These are phyloP conservation scores for Mercurialis annua DNA, from an alignment of 345 rosid genomes.

Conservation along the genomic window DNA sequence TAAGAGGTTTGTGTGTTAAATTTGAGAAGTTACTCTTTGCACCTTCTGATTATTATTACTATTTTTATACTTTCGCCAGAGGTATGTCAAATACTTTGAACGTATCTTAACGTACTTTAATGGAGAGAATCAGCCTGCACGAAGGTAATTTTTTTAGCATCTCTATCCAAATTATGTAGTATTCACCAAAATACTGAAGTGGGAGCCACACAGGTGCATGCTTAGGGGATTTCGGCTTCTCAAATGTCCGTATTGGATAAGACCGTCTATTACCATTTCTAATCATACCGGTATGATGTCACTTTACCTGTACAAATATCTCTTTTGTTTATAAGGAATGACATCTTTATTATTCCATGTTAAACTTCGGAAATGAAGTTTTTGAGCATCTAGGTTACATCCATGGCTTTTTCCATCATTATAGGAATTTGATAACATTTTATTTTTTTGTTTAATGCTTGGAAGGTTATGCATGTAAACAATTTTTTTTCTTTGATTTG, in stretches of 20 bases:
- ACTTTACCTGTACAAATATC: slow-evolving; percentile 2
- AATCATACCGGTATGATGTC: slow-evolving; percentile 58
- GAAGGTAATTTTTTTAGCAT: slow-evolving; percentile 45
- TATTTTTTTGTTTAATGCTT: not conserved
- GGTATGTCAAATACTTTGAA: slow-evolving; percentile 82
- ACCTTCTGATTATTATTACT: not conserved
- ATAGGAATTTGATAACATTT: not conserved
- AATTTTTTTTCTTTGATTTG: not conserved
- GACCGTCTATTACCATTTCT: slow-evolving; percentile 73
- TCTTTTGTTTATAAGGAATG: not conserved
- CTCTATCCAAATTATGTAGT: not conserved
- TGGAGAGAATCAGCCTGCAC: slow-evolving; percentile 74
- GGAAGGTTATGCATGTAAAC: not conserved
- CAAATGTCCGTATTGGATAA: slow-evolving; percentile 81
- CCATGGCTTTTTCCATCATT: not conserved
- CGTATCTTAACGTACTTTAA: slow-evolving; percentile 67
- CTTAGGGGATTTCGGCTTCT: slow-evolving; percentile 83
- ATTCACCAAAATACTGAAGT: slow-evolving; percentile 9
- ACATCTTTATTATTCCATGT: no score
- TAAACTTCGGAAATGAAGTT: no score
- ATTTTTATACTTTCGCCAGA: slow-evolving; percentile 36
- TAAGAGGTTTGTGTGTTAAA: slow-evolving; percentile 2
- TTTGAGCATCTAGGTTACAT: no score
- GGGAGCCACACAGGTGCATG: slow-evolving; percentile 57
- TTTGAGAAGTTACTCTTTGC: slow-evolving; percentile 2